Conservation (phyloP, 2,329 filamentous ascomycete species). For the Colletotrichum trifolii region DNA sequence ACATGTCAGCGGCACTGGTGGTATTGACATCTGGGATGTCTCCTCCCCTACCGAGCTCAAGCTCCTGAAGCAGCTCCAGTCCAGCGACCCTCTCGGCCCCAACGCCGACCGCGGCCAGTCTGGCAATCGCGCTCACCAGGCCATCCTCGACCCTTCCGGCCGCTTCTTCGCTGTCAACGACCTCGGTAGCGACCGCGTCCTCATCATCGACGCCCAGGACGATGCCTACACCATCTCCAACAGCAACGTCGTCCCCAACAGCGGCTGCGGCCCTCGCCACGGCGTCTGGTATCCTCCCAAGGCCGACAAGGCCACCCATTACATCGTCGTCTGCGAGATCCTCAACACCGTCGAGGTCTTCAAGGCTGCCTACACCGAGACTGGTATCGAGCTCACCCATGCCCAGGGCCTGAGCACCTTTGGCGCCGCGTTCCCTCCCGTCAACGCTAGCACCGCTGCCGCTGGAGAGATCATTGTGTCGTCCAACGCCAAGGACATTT, state of each 20-base stretch:
- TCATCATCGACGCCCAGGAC: constrained; percentile 56
- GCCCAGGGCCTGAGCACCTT: constrained; percentile 52
- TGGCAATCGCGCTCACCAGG: constrained; percentile 58
- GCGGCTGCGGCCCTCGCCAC: constrained; percentile 62
- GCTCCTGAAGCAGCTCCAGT: constrained; percentile 51
- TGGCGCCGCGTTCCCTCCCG: constrained; percentile 47
- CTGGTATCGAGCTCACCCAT: constrained; percentile 49
- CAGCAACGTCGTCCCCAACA: constrained; percentile 46
- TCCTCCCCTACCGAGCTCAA: constrained; percentile 47
- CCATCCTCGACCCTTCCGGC: constrained; percentile 59
- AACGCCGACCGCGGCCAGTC: constrained; percentile 45
- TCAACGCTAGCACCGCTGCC: constrained; percentile 50
- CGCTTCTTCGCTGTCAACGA: constrained; percentile 61
- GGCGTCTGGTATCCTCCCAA: constrained; percentile 58
- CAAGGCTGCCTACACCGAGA: constrained; percentile 50
- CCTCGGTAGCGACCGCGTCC: constrained; percentile 60
- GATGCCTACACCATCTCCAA: constrained; percentile 53
- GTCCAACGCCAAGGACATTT: constrained; percentile 55
- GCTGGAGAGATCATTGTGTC: constrained; percentile 59
- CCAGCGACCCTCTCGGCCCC: constrained; percentile 48
- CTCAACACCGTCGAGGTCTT: constrained; percentile 57
- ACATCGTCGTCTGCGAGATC: constrained; percentile 59
- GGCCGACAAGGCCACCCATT: constrained; percentile 52
- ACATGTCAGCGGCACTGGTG: constrained; percentile 44
- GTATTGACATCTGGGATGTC: constrained; percentile 59